A percentile compares a stretch with the other conserved stretches of the same genome.
Evolutionary conservation across 2,329 filamentous ascomycete species (phyloP).

Genomic region (Ramularia endophylla): DNA sequence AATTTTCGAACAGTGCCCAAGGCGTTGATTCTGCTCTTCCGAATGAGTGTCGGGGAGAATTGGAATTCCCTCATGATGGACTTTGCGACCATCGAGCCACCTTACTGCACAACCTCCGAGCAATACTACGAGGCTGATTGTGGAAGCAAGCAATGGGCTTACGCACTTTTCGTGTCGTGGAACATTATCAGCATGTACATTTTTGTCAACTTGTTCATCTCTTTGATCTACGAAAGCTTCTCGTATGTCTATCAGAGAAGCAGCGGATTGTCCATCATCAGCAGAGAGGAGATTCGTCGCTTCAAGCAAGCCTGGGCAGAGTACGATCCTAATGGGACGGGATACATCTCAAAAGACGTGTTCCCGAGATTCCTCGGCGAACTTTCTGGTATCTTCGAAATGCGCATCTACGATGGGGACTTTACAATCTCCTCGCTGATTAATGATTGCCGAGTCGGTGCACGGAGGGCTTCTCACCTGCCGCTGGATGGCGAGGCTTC

Average conservation of each 20-base stretch:
- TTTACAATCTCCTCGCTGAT: slow-evolving; percentile 82
- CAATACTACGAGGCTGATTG: slow-evolving; percentile 87
- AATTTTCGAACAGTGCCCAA: slow-evolving; percentile 95
- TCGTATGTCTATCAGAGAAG: slow-evolving; percentile 98
- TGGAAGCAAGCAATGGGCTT: slow-evolving; percentile 82
- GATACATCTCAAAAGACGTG: slow-evolving; percentile 82
- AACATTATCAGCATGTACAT: slow-evolving; percentile 99
- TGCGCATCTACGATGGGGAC: slow-evolving; percentile 90
- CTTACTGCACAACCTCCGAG: slow-evolving; percentile 66
- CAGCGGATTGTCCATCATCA: slow-evolving; percentile 83
- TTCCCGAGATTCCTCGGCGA: slow-evolving; percentile 85
- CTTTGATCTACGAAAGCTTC: slow-evolving; percentile 98
- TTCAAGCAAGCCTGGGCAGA: slow-evolving; percentile 99
- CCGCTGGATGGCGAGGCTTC: slow-evolving; percentile 36
- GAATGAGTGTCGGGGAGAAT: slow-evolving; percentile 87
- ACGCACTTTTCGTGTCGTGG: slow-evolving; percentile 88
- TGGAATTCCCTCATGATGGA: slow-evolving; percentile 99
- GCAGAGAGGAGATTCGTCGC: slow-evolving; percentile 85
- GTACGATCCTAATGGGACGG: slow-evolving; percentile 84
- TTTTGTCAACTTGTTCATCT: slow-evolving; percentile 97
- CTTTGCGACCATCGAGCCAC: slow-evolving; percentile 71
- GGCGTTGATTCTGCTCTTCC: slow-evolving; percentile 85
- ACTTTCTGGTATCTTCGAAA: slow-evolving; percentile 91
- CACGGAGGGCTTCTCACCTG: slow-evolving; percentile 44
- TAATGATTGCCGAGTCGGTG: slow-evolving; percentile 67